These are phyloP conservation scores for Paracoccidioides lutzii DNA, from an alignment of 2,329 filamentous ascomycete species.

Conservation along the genomic window DNA sequence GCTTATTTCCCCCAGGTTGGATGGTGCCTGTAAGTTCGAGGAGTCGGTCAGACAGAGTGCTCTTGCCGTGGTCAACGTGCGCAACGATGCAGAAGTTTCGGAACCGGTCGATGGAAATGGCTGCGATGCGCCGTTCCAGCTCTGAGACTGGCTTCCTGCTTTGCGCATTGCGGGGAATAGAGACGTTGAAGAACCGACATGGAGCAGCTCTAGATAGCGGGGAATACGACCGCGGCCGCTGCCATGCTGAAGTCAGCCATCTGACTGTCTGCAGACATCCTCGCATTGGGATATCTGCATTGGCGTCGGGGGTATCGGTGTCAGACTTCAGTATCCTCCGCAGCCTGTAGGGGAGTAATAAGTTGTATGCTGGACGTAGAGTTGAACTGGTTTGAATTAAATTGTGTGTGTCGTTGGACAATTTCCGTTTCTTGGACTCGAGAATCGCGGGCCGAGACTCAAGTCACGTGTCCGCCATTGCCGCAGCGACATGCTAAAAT, in stretches of 20 bases:
- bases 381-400: too few relatives aligned
- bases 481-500: too few relatives aligned
- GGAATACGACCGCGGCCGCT: conserved; percentile 19
- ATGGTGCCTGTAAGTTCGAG: conserved; percentile 94
- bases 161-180: conserved; percentile 10
- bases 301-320: conserved; percentile 1
- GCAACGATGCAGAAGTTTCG: conserved; percentile 98
- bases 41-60: conserved; percentile 81
- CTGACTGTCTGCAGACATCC: conserved; percentile 35
- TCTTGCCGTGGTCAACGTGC: conserved; percentile 98
- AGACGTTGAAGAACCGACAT: conserved; percentile 21
- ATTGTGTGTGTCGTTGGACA: too few relatives aligned
- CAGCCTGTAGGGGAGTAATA: too few relatives aligned
- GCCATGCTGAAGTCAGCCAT: conserved; percentile 32
- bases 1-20: conserved; percentile 71
- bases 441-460: too few relatives aligned
- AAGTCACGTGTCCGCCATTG: too few relatives aligned
- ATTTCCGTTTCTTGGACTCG: too few relatives aligned
- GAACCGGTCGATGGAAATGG: conserved; percentile 41
- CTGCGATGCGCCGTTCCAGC: conserved; percentile 44
- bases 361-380: too few relatives aligned
- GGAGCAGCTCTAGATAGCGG: neutral
- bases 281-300: conserved; percentile 30
- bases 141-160: conserved; percentile 28
- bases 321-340: neutral